Evolutionary conservation across 2,329 filamentous ascomycete genomes (phyloP).

Genomic region (Colletotrichum eleusines): DNA sequence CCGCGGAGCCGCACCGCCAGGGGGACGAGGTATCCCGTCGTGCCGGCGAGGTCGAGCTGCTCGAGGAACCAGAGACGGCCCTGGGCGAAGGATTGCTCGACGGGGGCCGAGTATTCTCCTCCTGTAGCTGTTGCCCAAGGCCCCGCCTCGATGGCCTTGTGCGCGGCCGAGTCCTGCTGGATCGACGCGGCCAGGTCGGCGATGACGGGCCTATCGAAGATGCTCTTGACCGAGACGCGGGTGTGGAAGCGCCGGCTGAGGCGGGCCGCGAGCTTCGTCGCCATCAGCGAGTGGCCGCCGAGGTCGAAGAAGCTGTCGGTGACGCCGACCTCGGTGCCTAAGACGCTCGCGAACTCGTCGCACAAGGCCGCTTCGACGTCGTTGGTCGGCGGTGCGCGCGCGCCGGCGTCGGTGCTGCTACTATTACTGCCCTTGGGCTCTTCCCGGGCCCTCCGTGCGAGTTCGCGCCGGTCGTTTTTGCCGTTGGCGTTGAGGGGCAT

Average conservation of each 20-base stretch:
- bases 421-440: too few species aligned
- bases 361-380: conserved; percentile 26
- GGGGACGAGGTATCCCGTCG: conserved; percentile 42
- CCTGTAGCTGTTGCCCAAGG: too few species aligned
- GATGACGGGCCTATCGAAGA: conserved; percentile 26
- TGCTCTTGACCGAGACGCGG: conserved; percentile 29
- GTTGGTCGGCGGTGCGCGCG: background rate
- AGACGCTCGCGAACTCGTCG: conserved; percentile 25
- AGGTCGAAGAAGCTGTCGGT: conserved; percentile 36
- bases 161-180: background rate
- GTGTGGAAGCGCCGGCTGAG: conserved; percentile 19
- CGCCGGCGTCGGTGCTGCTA: too few species aligned
- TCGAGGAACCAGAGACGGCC: conserved; percentile 45
- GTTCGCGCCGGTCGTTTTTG: conserved; percentile 41
- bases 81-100: conserved; percentile 45
- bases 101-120: background rate
- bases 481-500: conserved; percentile 42
- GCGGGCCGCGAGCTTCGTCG: conserved; percentile 28
- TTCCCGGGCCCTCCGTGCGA: conserved; percentile 11
- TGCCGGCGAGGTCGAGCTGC: conserved; percentile 40
- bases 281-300: conserved; percentile 35
- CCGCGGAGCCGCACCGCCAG: conserved; percentile 38
- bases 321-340: conserved; percentile 22
- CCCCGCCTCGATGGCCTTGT: background rate
- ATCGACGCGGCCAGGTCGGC: background rate